These are phyloP conservation scores for Apium graveolens DNA, from an alignment of 129 eudicot genomes.

Conservation along the genomic window DNA sequence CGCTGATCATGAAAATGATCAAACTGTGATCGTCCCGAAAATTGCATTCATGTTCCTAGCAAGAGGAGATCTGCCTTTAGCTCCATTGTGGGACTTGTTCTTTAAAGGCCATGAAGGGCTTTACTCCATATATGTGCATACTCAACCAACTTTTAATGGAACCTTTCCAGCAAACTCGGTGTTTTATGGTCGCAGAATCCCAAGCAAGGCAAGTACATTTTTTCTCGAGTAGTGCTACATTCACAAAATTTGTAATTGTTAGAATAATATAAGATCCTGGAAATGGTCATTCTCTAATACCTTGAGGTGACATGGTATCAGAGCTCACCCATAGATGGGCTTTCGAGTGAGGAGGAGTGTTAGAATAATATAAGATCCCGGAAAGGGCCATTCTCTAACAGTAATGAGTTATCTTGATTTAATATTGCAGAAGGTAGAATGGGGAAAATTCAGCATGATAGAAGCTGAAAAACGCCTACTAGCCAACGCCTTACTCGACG, in stretches of 20 bases:
- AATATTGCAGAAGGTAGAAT: constrained; percentile 43
- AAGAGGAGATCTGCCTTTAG: constrained; percentile 46
- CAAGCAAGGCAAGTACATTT: constrained; percentile 47
- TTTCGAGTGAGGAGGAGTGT: no score
- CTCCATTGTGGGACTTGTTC: constrained; percentile 60
- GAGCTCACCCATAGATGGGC: no score
- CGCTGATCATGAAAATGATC: constrained; percentile 23
- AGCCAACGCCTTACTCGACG: constrained; percentile 65
- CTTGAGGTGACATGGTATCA: no score
- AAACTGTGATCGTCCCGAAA: constrained; percentile 25
- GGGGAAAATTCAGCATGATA: constrained; percentile 70
- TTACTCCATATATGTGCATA: constrained; percentile 61
- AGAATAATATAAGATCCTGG: no score
- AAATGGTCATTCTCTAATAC: no score
- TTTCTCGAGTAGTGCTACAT: no score
- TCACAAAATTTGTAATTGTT: no score
- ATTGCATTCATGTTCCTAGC: constrained; percentile 71
- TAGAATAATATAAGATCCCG: no score
- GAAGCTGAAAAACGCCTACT: constrained; percentile 66
- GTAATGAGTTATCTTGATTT: background rate
- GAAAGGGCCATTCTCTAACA: no score
- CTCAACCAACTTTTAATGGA: constrained; percentile 49
- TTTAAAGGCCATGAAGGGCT: constrained; percentile 50
- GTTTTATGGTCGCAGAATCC: constrained; percentile 63
- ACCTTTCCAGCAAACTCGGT: constrained; percentile 34